Evolutionary conservation across 176 grass and related monocot species (phyloP), one percentile per base, ranked within the genome.

Genomic region (Ampelocalamus luodianensis): DNA sequence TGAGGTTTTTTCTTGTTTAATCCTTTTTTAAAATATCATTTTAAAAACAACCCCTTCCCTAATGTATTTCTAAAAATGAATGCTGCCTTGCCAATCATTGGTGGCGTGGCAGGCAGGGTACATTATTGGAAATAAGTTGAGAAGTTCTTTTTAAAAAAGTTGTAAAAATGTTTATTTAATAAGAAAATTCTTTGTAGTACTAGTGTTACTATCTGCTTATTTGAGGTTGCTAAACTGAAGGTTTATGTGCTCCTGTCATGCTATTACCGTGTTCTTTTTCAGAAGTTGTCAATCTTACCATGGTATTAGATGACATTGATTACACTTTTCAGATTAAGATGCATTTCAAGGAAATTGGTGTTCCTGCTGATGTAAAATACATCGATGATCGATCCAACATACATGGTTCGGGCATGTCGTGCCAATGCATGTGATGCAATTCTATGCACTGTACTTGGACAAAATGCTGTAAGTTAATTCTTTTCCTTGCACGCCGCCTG

Each of bases 351-450:
- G 74, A 79, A 42, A 90, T 86, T 29, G 85, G 61, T 77, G 82
- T 95, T 24, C 90, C 79, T 20, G 93, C 90, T 65, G 93, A 95
- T 92, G 63, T 92, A 38, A 92, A 92, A 72, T 95, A 92, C 82
- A 92, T 95, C 18, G 93, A 95, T 79, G n/a, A n/a, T n/a, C n/a
- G n/a, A n/a, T n/a, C 90, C 93, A 39, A 95, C 93, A 53, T 95
- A 95, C 81, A 95, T 95, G 93, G 82, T 95, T 49, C 88, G 93
- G 46, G 93, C 93, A 38, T 90, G 85, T 58, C 90, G 93, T 37
- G 85, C 88, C 51, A 95, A 95, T 88, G 88, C 90, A 83, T 95
- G 90, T 63, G 93, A 95, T 81, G 93, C 93, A 62, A 95, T 95
- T 71, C 75, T 90, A 74, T 92, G 93, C 85, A 95, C 90, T 20